Percentiles rank a stretch among this genome's conserved stretches.
phyloP scores from a whole-genome alignment of 1,139 yeast genomes.

The Suhomyces panamericanus region DNA sequence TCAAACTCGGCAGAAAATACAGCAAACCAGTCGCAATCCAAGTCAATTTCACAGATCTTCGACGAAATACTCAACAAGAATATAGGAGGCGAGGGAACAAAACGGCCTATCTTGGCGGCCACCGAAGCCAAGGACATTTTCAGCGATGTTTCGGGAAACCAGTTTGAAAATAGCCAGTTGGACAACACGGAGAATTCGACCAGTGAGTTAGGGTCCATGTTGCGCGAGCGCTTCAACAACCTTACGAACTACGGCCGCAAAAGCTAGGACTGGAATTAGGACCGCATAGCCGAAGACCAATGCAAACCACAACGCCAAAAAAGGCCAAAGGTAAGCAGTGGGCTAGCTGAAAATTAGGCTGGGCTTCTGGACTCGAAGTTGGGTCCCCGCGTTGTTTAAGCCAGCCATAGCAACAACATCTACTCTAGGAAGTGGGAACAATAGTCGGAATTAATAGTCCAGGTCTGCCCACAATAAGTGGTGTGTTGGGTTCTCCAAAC shows the following conservation, averaged over 20 bases:
- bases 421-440: too few relatives aligned
- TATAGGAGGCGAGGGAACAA: not conserved
- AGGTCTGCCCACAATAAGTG: too few relatives aligned
- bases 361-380: too few relatives aligned
- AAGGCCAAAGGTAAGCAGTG: too few relatives aligned
- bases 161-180: slow-evolving; percentile 16
- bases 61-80: slow-evolving; percentile 23
- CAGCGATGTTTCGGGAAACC: slow-evolving; percentile 16
- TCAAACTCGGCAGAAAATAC: slow-evolving; percentile 21
- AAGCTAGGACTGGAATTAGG: not conserved
- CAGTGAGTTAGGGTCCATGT: slow-evolving; percentile 33
- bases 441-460: too few relatives aligned
- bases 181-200: slow-evolving; percentile 29
- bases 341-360: too few relatives aligned
- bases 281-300: too few relatives aligned
- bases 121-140: slow-evolving; percentile 16
- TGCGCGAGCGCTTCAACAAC: slow-evolving; percentile 31
- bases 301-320: too few relatives aligned
- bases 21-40: slow-evolving; percentile 23
- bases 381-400: too few relatives aligned
- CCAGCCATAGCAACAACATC: too few relatives aligned
- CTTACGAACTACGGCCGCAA: slow-evolving; percentile 18
- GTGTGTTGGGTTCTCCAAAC: not conserved
- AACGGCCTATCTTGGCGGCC: not conserved
- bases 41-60: slow-evolving; percentile 34